Conservation (phyloP, 2,329 filamentous ascomycete species). For the Lasiodiplodia theobromae region DNA sequence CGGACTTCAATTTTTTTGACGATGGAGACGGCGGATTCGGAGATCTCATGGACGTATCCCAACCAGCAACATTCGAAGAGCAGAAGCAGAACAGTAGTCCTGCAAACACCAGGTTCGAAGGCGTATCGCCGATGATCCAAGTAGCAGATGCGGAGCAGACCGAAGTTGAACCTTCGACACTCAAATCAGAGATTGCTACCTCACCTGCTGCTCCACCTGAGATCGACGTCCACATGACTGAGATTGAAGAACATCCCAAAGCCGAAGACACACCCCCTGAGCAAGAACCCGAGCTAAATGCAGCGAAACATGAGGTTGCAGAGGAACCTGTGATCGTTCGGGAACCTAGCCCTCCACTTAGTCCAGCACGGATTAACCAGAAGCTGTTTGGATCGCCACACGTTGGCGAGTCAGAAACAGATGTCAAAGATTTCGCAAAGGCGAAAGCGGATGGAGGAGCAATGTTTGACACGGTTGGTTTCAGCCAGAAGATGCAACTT, state of each 20-base stretch:
- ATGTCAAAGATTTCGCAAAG: slow-evolving; percentile 3
- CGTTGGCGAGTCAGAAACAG: not conserved
- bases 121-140: slow-evolving; percentile 24
- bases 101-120: slow-evolving; percentile 23
- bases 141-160: slow-evolving; percentile 27
- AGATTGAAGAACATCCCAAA: not conserved
- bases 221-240: slow-evolving; percentile 13
- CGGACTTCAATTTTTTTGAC: slow-evolving; percentile 85
- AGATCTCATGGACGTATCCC: slow-evolving; percentile 42
- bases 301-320: not conserved
- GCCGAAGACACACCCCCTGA: not conserved
- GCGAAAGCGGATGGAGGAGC: slow-evolving; percentile 45
- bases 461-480: slow-evolving; percentile 60
- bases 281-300: not conserved
- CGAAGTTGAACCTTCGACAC: slow-evolving; percentile 18
- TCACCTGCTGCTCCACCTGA: not conserved
- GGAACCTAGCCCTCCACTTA: slow-evolving; percentile 26
- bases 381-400: slow-evolving; percentile 21
- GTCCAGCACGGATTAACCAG: slow-evolving; percentile 23
- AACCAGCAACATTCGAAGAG: slow-evolving; percentile 28
- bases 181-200: slow-evolving; percentile 10
- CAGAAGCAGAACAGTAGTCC: slow-evolving; percentile 33
- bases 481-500: slow-evolving; percentile 55
- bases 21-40: slow-evolving; percentile 57
- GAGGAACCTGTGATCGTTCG: slow-evolving; percentile 4